These are phyloP conservation scores for Calonectria pseudoreteaudii DNA, from an alignment of 2,329 filamentous ascomycete species.

Conservation along the genomic window DNA sequence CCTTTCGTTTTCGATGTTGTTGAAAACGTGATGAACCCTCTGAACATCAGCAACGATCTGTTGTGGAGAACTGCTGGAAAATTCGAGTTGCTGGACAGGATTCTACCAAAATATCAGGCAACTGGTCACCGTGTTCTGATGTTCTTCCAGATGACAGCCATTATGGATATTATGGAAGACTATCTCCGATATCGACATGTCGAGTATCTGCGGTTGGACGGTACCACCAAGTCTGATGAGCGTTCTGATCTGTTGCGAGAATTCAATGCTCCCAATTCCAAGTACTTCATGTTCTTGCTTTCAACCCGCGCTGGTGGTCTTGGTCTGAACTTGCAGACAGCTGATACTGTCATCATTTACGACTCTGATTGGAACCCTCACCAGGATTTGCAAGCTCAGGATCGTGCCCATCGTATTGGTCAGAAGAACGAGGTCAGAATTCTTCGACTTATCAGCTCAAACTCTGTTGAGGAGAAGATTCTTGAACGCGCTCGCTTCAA, in stretches of 20 bases:
- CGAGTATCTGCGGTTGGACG: conserved; percentile 91
- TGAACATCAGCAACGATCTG: conserved; percentile 88
- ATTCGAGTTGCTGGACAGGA: conserved; percentile 92
- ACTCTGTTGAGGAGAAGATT: conserved; percentile 99
- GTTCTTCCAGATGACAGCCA: conserved; percentile 99
- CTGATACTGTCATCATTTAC: conserved; percentile 99
- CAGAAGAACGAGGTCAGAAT: conserved; percentile 99
- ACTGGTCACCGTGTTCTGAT: conserved; percentile 96
- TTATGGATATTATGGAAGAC: conserved; percentile 99
- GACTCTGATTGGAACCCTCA: conserved; percentile 99
- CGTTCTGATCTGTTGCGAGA: conserved; percentile 88
- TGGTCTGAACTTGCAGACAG: conserved; percentile 95
- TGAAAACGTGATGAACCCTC: conserved; percentile 97
- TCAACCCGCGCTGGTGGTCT: conserved; percentile 98
- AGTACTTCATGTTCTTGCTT: conserved; percentile 98
- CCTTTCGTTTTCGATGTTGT: conserved; percentile 99
- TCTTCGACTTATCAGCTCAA: conserved; percentile 92
- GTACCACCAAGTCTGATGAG: conserved; percentile 97
- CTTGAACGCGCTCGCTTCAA: conserved; percentile 97
- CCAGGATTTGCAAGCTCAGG: conserved; percentile 98
- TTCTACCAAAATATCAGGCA: conserved; percentile 91
- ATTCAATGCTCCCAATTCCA: conserved; percentile 91
- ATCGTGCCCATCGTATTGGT: conserved; percentile 99
- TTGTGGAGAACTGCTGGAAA: conserved; percentile 97
- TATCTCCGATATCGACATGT: conserved; percentile 88